Conservation (phyloP, 176 grass and related monocot genomes). For the Chloris gayana region DNA sequence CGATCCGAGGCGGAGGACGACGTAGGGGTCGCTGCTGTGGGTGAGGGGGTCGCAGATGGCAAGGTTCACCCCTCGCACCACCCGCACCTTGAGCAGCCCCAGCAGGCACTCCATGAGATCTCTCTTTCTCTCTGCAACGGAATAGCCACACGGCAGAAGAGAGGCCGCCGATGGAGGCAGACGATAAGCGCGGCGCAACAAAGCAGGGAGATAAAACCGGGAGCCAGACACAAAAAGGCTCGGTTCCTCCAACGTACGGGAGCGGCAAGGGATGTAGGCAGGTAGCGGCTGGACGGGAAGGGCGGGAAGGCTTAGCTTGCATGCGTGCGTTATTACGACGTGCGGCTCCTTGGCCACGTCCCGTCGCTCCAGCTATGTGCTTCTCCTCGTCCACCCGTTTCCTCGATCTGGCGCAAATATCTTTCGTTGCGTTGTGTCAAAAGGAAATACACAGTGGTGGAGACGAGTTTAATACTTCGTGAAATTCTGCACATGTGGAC, state of each 20-base stretch:
- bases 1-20: slow-evolving; percentile 56
- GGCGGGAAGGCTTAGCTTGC: neutral
- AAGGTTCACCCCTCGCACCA: slow-evolving; percentile 64
- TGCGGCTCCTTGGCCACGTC: neutral
- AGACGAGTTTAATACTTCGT: neutral
- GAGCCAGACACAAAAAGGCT: neutral
- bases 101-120: slow-evolving; percentile 53
- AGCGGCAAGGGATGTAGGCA: neutral
- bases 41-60: slow-evolving; percentile 59
- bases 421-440: neutral
- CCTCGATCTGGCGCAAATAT: neutral
- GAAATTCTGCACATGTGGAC: too few species aligned
- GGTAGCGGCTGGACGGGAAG: neutral
- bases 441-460: neutral
- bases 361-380: neutral
- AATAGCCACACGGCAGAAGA: neutral
- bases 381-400: neutral
- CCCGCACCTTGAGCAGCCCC: slow-evolving; percentile 65
- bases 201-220: neutral
- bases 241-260: too few species aligned
- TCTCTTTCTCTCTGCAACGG: neutral
- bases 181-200: slow-evolving; percentile 4
- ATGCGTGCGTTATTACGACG: neutral
- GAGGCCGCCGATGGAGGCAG: neutral
- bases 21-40: slow-evolving; percentile 78